These are phyloP conservation scores for Xylaria grammica DNA, from an alignment of 495 filamentous ascomycete genomes.

Conservation along the genomic window DNA sequence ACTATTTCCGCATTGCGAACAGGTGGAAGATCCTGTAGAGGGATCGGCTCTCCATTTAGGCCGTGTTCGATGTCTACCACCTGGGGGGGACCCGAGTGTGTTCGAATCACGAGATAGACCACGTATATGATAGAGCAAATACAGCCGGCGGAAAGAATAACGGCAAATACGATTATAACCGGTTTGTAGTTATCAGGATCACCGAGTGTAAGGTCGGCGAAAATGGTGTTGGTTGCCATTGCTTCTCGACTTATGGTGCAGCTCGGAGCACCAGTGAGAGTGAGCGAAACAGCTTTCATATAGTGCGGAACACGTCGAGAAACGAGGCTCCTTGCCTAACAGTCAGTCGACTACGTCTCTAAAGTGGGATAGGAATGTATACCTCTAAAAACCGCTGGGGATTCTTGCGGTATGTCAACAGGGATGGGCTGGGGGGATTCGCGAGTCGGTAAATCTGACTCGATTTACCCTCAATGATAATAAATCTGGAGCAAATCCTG, in stretches of 20 bases:
- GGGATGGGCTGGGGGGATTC: too few relatives aligned
- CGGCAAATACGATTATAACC: neutral
- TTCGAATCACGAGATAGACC: neutral
- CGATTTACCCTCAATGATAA: too few relatives aligned
- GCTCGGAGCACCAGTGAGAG: neutral
- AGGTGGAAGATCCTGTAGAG: neutral
- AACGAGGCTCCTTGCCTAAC: neutral
- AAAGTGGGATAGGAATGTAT: too few relatives aligned
- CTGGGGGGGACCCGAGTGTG: neutral
- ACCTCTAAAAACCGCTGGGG: too few relatives aligned
- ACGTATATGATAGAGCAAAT: neutral
- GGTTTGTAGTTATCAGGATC: neutral
- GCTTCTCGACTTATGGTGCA: neutral
- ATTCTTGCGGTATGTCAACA: too few relatives aligned
- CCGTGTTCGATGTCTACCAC: neutral
- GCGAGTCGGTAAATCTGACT: too few relatives aligned
- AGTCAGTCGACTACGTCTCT: too few relatives aligned
- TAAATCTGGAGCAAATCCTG: too few relatives aligned
- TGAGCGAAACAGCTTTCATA: conserved; percentile 1
- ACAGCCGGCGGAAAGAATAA: neutral
- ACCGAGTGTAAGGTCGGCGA: neutral
- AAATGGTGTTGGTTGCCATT: neutral
- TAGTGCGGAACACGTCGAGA: neutral
- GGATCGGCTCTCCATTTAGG: neutral
- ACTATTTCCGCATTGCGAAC: neutral